Base-by-base conservation (phyloP, 2,329 filamentous ascomycete species). In the Aspergillus carbonarius region DNA sequence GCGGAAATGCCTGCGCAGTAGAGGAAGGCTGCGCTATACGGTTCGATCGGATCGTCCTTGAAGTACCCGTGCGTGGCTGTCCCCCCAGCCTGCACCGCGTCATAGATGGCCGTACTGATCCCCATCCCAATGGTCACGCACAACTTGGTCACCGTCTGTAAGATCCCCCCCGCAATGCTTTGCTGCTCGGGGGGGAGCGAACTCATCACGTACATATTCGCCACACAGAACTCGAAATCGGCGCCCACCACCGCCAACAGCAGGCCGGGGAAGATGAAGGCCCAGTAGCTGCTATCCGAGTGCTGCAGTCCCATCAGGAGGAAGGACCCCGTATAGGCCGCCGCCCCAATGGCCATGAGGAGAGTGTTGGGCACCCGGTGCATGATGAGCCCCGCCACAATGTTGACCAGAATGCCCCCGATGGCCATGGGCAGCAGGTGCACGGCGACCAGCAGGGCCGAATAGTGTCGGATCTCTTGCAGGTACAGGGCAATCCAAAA, bases 191-290 rank as follows among this genome's bases (percentile, higher is more conserved):
- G 71, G 0, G 86, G 85, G 54, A 90, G 81, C 0, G 84, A 84
- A 4, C 84, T 86, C 79, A 89, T 84, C 55, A 90, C 86, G 63
- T 89, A 90, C 82, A 90, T 87, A 65, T 90, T 90, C 3, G 84
- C 83, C 20, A 90, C 87, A 60, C 89, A 88, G 71, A 89, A 90
- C 58, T 89, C 83, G 34, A 90, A 82, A 67, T 90, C 88, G 0
- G 86, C 86, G 1, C 88, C 88, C 4, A 88, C 76, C 1, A 89
- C 87, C 20, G 82, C 81, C 25, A 90, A 71, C 15, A 86, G 72
- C 39, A 89, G 72, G 0, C 81, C 81, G 0, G 87, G 85, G 68
- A 90, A 90, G 5, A 83, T 79, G 60, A 88, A 85, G 0, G 82
- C 82, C 87, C 87, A 90, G 69, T 90, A 90, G 17, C 77, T 80